phyloP scores from a whole-genome alignment of 208 protist genomes.

The Novymonas esmeraldas region DNA sequence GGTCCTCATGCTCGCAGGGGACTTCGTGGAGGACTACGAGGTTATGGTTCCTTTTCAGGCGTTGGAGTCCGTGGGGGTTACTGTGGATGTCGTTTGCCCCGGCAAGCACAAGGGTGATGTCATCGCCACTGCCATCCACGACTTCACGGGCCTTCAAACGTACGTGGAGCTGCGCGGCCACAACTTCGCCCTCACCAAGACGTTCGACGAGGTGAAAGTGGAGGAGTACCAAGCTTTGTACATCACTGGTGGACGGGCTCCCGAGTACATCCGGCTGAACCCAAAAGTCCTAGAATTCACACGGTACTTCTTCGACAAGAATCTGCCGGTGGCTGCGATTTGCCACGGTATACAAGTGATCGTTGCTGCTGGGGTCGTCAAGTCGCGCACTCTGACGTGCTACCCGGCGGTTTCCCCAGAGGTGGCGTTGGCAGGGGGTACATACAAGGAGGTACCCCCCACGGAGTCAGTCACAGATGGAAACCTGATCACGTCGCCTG shows the following conservation, averaged over 20 bases:
- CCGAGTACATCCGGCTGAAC: constrained; percentile 40
- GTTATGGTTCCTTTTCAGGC: constrained; percentile 46
- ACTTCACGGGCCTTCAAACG: constrained; percentile 40
- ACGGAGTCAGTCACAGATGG: constrained; percentile 41
- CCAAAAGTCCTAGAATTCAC: constrained; percentile 32
- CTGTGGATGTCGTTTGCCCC: constrained; percentile 38
- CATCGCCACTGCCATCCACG: constrained; percentile 34
- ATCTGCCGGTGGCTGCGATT: constrained; percentile 37
- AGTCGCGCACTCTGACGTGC: constrained; percentile 33
- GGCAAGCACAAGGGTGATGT: constrained; percentile 30
- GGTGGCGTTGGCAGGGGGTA: constrained; percentile 25
- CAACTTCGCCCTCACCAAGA: constrained; percentile 41
- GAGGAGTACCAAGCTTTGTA: constrained; percentile 38
- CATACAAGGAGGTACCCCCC: constrained; percentile 36
- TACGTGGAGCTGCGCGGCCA: constrained; percentile 44
- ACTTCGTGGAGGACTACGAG: constrained; percentile 51
- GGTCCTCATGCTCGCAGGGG: constrained; percentile 41
- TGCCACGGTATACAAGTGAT: constrained; percentile 44
- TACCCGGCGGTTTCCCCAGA: constrained; percentile 41
- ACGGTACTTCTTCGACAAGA: constrained; percentile 43
- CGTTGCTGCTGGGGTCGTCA: constrained; percentile 28
- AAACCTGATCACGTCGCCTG: constrained; percentile 36
- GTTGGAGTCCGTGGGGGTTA: constrained; percentile 30
- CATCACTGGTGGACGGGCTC: constrained; percentile 36
- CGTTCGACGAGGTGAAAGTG: constrained; percentile 36